Evolutionary conservation across 2,329 filamentous ascomycete genomes (phyloP).

Genomic region (Cercospora zeae-maydis): DNA sequence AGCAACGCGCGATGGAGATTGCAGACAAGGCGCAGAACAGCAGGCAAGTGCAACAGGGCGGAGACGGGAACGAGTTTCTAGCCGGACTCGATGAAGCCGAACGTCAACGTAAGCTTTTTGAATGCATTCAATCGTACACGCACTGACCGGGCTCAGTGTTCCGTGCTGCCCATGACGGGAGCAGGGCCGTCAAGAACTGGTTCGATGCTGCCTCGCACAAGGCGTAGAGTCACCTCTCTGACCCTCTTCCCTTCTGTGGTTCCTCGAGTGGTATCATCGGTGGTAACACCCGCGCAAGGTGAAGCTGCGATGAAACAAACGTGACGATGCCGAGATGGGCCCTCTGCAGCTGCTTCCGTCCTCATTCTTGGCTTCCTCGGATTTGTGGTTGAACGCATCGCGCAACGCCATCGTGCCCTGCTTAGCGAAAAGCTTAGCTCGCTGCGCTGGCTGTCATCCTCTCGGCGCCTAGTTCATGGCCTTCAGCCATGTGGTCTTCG

Average conservation of each 20-base stretch:
- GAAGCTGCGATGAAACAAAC: background rate
- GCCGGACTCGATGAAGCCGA: conserved; percentile 88
- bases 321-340: background rate
- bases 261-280: background rate
- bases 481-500: background rate
- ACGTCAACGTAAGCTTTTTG: conserved; percentile 46
- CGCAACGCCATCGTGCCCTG: background rate
- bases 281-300: no score
- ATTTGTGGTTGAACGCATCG: background rate
- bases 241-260: background rate
- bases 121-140: background rate
- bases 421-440: background rate
- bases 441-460: background rate
- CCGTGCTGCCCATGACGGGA: conserved; percentile 48
- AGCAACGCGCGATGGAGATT: conserved; percentile 74
- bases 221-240: background rate
- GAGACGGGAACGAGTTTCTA: conserved; percentile 66
- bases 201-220: conserved; percentile 6
- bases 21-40: conserved; percentile 86
- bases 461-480: background rate
- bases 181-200: conserved; percentile 46
- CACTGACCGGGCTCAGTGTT: conserved; percentile 39
- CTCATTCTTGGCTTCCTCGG: background rate
- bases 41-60: conserved; percentile 40
- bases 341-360: background rate